These are phyloP conservation scores for Podaxis sp. DNA, from an alignment of 768 basidiomycete species.

Conservation along the genomic window DNA sequence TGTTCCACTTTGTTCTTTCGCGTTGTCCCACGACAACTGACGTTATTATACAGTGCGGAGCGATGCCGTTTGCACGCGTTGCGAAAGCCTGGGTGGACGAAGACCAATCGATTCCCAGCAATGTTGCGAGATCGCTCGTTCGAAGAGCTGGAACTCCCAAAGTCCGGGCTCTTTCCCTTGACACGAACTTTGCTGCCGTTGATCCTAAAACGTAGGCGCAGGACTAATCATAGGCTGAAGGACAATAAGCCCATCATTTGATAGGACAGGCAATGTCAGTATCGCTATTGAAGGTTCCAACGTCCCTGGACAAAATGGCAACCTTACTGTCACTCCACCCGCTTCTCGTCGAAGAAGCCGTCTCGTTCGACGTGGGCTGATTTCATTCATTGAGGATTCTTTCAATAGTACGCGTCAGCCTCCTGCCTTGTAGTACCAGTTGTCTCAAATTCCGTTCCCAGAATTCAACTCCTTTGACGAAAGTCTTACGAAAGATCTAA, in stretches of 20 bases:
- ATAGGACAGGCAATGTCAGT: neutral
- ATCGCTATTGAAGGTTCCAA: slow-evolving; percentile 16
- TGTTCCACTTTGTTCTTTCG: slow-evolving; percentile 19
- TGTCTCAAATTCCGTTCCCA: neutral
- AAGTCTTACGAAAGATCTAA: slow-evolving; percentile 16
- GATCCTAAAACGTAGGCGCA: neutral
- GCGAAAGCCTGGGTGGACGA: slow-evolving; percentile 34
- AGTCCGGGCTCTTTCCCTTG: slow-evolving; percentile 33
- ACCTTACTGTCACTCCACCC: neutral
- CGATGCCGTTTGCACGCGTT: slow-evolving; percentile 28
- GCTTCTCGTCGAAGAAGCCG: neutral
- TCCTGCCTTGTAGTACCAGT: neutral
- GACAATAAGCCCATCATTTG: neutral
- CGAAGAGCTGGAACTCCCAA: slow-evolving; percentile 26
- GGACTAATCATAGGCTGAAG: neutral
- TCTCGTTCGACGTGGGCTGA: neutral
- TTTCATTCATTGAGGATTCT: neutral
- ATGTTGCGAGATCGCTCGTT: slow-evolving; percentile 22
- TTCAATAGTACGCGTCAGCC: neutral
- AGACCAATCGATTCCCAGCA: slow-evolving; percentile 34
- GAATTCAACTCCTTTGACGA: slow-evolving; percentile 23
- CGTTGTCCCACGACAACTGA: neutral
- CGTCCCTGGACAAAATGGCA: slow-evolving; percentile 12
- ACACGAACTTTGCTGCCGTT: slow-evolving; percentile 32
- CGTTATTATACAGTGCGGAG: slow-evolving; percentile 15